Percentiles rank a stretch among this genome's conserved stretches.
These are phyloP conservation scores for Neurospora discreta DNA, from an alignment of 495 filamentous ascomycete genomes.

Conservation along the genomic window DNA sequence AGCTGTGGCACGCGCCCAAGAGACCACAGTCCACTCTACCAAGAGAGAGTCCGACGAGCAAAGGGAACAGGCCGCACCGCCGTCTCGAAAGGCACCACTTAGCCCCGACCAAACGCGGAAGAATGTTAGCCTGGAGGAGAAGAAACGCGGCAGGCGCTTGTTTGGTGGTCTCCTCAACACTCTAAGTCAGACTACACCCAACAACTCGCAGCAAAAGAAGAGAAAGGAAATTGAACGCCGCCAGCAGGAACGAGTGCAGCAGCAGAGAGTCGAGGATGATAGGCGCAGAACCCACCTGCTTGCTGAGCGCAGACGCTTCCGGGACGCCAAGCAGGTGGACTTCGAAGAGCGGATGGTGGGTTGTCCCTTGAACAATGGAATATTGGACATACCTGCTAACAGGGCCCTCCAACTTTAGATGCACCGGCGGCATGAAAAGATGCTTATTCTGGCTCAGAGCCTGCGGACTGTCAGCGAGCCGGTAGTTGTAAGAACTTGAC, in stretches of 20 bases:
- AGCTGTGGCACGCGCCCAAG: neutral
- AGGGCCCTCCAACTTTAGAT: slow-evolving; percentile 43
- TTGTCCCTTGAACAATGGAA: neutral
- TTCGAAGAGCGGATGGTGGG: slow-evolving; percentile 73
- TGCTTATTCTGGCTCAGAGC: slow-evolving; percentile 63
- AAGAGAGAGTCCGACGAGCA: neutral
- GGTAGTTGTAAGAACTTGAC: slow-evolving; percentile 50
- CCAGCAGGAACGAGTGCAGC: slow-evolving; percentile 71
- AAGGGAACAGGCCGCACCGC: neutral
- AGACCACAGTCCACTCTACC: neutral
- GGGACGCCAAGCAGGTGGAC: slow-evolving; percentile 58
- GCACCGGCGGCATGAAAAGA: slow-evolving; percentile 60
- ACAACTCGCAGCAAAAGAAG: slow-evolving; percentile 49
- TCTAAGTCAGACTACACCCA: slow-evolving; percentile 67
- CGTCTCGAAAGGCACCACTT: slow-evolving; percentile 2
- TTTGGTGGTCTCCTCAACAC: slow-evolving; percentile 85
- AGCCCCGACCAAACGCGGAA: slow-evolving; percentile 12
- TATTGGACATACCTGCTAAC: neutral
- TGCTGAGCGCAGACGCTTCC: slow-evolving; percentile 46
- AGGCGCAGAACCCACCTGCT: slow-evolving; percentile 50
- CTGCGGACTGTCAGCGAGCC: slow-evolving; percentile 65
- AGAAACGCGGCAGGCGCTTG: slow-evolving; percentile 74
- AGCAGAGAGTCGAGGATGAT: slow-evolving; percentile 57
- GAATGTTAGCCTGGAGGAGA: slow-evolving; percentile 59
- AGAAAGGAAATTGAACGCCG: slow-evolving; percentile 83